Conservation (phyloP, 306 rosid genomes). For the Vigna trinervia region DNA sequence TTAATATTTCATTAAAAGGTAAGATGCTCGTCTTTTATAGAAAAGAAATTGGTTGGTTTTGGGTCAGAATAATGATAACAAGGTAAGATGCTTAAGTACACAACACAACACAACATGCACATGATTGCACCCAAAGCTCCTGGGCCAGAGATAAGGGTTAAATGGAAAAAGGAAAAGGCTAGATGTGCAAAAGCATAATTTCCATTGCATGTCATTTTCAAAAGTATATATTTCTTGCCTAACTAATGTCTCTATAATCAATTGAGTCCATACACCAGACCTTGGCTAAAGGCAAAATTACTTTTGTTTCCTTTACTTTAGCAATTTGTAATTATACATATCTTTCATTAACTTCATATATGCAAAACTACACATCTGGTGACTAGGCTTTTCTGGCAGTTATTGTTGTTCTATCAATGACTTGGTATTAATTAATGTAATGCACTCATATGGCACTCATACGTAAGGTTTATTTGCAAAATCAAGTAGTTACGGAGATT, state of each 20-base stretch:
- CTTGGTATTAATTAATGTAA: conserved; percentile 2
- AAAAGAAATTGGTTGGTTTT: background rate
- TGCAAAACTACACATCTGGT: background rate
- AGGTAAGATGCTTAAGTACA: background rate
- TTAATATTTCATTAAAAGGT: too few relatives aligned
- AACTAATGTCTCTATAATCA: conserved; percentile 9
- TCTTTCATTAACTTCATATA: conserved; percentile 4
- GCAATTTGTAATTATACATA: background rate
- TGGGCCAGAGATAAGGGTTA: background rate
- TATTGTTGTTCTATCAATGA: background rate
- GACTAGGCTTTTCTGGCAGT: background rate
- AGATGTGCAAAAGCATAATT: conserved; percentile 37
- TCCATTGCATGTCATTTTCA: conserved; percentile 53
- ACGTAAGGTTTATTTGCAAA: background rate
- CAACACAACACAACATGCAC: conserved; percentile 18
- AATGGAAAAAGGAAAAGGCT: conserved; percentile 18
- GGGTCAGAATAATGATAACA: background rate
- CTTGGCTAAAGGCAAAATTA: background rate
- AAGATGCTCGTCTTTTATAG: background rate
- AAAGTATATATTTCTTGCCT: conserved; percentile 34
- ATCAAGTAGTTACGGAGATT: background rate
- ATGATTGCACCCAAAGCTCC: conserved; percentile 31
- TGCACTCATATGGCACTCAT: background rate
- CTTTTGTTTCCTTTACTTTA: conserved; percentile 5
- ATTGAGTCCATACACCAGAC: conserved; percentile 1